phyloP scores from a whole-genome alignment of 2,329 filamentous ascomycete species.

The Trichoderma oligosporum region DNA sequence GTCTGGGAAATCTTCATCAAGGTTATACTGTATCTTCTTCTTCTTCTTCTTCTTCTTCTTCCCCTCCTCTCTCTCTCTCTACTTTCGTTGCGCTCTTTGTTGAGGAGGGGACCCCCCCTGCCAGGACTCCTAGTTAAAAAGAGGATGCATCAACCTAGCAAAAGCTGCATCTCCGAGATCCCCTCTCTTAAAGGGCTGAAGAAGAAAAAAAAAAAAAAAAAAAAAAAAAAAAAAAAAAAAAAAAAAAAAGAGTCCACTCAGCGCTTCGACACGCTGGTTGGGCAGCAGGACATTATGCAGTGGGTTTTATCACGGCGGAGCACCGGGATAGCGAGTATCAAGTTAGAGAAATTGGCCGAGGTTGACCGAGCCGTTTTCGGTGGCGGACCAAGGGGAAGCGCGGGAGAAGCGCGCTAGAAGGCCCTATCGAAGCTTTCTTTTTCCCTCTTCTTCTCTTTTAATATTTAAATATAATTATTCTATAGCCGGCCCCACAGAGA shows the following conservation, averaged over 20 bases:
- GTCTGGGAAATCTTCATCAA: no score
- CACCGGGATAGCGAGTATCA: constrained; percentile 14
- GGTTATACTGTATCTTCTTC: no score
- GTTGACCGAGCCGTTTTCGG: constrained; percentile 15
- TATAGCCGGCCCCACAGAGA: neutral
- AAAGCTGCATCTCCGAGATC: neutral
- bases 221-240: neutral
- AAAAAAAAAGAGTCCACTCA: neutral
- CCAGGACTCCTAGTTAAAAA: constrained; percentile 2
- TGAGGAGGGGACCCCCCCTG: neutral
- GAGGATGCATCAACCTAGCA: constrained; percentile 9
- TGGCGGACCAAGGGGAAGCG: constrained; percentile 8
- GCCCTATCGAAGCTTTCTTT: constrained; percentile 16
- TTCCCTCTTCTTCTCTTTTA: neutral
- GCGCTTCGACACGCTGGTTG: constrained; percentile 4
- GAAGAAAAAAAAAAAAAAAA: neutral
- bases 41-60: neutral
- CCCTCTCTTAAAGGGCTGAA: constrained; percentile 2
- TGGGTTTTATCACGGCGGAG: constrained; percentile 7
- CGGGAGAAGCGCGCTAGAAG: constrained; percentile 22
- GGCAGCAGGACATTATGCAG: neutral
- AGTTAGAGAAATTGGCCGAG: constrained; percentile 17
- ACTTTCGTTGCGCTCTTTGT: neutral
- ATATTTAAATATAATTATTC: no score
- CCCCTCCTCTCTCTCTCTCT: neutral